phyloP scores from a whole-genome alignment of 345 rosid genomes.

The Citrus unshiu region DNA sequence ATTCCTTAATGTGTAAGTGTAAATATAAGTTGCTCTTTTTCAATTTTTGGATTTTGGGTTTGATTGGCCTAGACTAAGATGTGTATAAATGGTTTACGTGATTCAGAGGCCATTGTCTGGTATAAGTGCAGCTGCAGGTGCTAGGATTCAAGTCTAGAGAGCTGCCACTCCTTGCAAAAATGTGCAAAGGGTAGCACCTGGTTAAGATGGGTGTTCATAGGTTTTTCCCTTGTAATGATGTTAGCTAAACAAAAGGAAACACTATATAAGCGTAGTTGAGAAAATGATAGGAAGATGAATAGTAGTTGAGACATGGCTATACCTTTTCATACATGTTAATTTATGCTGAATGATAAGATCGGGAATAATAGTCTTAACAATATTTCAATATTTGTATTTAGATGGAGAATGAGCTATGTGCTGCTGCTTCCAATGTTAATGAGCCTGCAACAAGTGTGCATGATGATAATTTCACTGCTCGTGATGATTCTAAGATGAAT shows the following conservation, averaged over 20 bases:
- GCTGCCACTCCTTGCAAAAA: background rate
- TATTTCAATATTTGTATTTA: conserved; percentile 20
- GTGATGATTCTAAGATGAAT: conserved; percentile 22
- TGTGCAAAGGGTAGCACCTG: background rate
- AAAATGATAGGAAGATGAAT: background rate
- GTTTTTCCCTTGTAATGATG: background rate
- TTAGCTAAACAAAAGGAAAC: background rate
- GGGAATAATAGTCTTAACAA: background rate
- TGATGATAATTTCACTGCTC: conserved; percentile 11
- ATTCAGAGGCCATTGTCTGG: background rate
- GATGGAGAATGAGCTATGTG: conserved; percentile 56
- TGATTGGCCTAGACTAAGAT: background rate
- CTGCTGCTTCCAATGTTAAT: conserved; percentile 26
- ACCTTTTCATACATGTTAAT: background rate
- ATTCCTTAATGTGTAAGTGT: background rate
- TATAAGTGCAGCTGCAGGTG: background rate
- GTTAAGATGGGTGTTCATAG: background rate
- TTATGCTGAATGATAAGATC: background rate
- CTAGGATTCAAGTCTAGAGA: background rate
- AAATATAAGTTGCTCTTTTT: background rate
- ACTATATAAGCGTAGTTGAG: background rate
- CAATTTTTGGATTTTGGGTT: background rate
- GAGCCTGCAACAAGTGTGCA: conserved; percentile 21
- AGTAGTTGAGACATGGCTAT: background rate
- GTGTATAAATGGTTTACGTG: background rate